Conservation (phyloP, 768 basidiomycete species). For the Lanmaoa pseudosensibilis region DNA sequence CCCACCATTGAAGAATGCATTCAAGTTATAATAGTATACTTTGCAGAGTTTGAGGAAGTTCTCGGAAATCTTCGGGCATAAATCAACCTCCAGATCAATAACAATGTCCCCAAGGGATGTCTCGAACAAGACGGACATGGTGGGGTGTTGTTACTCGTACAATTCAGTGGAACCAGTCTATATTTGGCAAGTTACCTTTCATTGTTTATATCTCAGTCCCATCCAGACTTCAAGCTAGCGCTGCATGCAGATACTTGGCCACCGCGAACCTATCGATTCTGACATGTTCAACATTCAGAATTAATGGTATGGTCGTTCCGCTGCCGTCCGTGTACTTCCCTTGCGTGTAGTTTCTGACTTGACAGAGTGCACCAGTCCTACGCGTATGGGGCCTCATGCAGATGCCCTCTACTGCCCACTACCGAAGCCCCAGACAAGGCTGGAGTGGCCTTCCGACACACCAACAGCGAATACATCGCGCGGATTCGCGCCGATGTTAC, state of each 20-base stretch:
- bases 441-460: not conserved
- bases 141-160: not conserved
- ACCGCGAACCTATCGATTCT: not conserved
- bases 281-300: not conserved
- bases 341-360: not conserved
- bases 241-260: not conserved
- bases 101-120: slow-evolving; percentile 97
- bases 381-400: not conserved
- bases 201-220: too few relatives aligned
- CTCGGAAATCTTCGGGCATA: slow-evolving; percentile 87
- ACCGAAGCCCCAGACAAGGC: not conserved
- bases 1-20: slow-evolving; percentile 97
- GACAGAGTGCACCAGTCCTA: not conserved
- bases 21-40: slow-evolving; percentile 94
- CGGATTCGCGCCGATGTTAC: too few relatives aligned
- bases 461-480: not conserved
- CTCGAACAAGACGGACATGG: slow-evolving; percentile 95
- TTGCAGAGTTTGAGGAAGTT: slow-evolving; percentile 99
- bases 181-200: too few relatives aligned
- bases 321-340: not conserved
- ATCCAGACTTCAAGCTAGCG: not conserved
- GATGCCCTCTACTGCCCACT: not conserved
- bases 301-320: not conserved
- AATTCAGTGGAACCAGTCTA: too few relatives aligned
- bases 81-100: slow-evolving; percentile 90